Evolutionary conservation across 805 yeast species (phyloP), one percentile per base, ranked within the genome.

Genomic region (Candida golubevii): DNA sequence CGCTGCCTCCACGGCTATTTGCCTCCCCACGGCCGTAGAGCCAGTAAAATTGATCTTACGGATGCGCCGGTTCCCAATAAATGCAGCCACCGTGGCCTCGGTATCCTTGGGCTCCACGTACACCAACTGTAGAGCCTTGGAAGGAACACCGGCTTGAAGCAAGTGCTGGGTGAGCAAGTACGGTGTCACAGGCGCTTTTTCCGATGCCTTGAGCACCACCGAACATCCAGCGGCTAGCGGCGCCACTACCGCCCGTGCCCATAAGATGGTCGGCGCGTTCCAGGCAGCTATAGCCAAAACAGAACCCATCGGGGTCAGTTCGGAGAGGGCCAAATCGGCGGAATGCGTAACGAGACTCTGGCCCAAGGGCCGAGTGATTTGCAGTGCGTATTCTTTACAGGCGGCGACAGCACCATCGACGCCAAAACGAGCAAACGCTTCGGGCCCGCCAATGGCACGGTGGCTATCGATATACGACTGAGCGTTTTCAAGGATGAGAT

Each of bases 181-280:
- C 1, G 71, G 53, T 6, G 62, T 36, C 23, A 42, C 36, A 0
- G 78, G 67, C 3, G 75, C 59, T 42, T 65, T 59, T 37, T 74
- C 77, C 12, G 71, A 58, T 1, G 75, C 58, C 45, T 72, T 73
- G 32, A 65, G 46, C 14, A 74, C 55, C 10, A 74, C 78, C 0
- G 77, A 72, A 47, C 78, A 72, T 1, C 78, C 78, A 10, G 78
- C 78, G 34, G 72, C 71, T 43, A 74, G 57, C 2, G 78, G 79
- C 6, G 73, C 72, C 13, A 62, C 48, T 3, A 74, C 61, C 2
- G 74, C 58, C 44, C 78, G 59, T 12, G 63, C 60, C 11, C 67
- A 56, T 30, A 74, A 56, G 12, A 72, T 59, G 0, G 66, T 67
- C 1, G 79, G 77, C 1, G 76, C 78, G 55, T 74, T 74, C 79